phyloP scores from a whole-genome alignment of 768 basidiomycete species.

The Psilocybe cubensis region DNA sequence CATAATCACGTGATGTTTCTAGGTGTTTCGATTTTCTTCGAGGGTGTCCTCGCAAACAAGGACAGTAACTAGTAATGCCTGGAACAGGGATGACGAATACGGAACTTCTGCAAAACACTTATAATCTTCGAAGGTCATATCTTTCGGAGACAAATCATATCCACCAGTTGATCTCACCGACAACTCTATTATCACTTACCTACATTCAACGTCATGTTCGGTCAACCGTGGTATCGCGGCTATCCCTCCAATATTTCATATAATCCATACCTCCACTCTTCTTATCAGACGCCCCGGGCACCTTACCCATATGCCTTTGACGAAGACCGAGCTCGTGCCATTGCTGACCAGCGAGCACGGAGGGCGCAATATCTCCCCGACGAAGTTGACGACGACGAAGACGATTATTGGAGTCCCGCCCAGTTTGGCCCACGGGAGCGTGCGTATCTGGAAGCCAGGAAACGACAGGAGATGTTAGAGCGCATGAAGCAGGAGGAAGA shows the following conservation, averaged over 20 bases:
- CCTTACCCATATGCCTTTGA: slow-evolving; percentile 15
- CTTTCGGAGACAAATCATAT: neutral
- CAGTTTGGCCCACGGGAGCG: slow-evolving; percentile 33
- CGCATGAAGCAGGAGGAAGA: slow-evolving; percentile 24
- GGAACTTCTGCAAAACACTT: slow-evolving; percentile 8
- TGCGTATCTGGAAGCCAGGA: slow-evolving; percentile 34
- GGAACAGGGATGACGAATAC: slow-evolving; percentile 18
- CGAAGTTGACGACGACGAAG: slow-evolving; percentile 36
- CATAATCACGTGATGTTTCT: slow-evolving; percentile 25
- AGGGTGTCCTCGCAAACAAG: neutral
- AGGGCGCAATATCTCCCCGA: slow-evolving; percentile 45
- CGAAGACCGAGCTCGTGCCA: slow-evolving; percentile 27
- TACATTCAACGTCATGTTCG: slow-evolving; percentile 25
- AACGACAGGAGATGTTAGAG: slow-evolving; percentile 30
- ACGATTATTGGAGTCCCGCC: slow-evolving; percentile 31
- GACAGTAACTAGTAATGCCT: slow-evolving; percentile 17
- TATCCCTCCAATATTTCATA: slow-evolving; percentile 23
- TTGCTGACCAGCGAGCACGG: slow-evolving; percentile 37
- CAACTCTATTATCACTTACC: neutral
- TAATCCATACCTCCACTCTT: slow-evolving; percentile 29
- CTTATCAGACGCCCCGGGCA: slow-evolving; percentile 24
- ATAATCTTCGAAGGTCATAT: slow-evolving; percentile 7
- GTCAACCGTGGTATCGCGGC: slow-evolving; percentile 26
- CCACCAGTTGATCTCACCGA: neutral
- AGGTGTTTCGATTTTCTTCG: slow-evolving; percentile 20